These are phyloP conservation scores for Achaetomiella virescens DNA, from an alignment of 495 filamentous ascomycete genomes.

Conservation along the genomic window DNA sequence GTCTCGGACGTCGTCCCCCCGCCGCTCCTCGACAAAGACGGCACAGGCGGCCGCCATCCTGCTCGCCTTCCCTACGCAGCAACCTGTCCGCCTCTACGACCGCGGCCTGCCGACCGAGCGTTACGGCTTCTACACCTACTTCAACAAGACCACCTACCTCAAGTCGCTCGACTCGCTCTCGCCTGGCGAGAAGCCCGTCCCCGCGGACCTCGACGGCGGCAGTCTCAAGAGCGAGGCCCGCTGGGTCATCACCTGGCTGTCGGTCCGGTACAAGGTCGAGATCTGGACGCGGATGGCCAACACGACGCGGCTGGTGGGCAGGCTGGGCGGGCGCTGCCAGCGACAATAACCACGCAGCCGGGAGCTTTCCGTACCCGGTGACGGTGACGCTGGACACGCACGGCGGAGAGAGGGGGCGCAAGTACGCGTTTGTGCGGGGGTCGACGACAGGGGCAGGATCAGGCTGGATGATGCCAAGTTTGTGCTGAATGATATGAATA, in stretches of 20 bases:
- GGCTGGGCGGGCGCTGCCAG: constrained; percentile 6
- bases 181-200: constrained; percentile 28
- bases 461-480: constrained; percentile 47
- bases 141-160: constrained; percentile 79
- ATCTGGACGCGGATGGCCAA: constrained; percentile 72
- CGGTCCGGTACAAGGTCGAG: constrained; percentile 80
- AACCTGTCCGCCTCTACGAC: constrained; percentile 82
- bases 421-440: constrained; percentile 65
- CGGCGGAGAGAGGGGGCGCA: constrained; percentile 56
- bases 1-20: constrained; percentile 51
- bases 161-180: constrained; percentile 40
- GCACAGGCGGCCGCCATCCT: constrained; percentile 64
- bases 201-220: constrained; percentile 61
- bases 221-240: constrained; percentile 52
- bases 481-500: constrained; percentile 52
- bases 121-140: constrained; percentile 93
- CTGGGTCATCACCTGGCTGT: constrained; percentile 69
- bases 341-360: constrained; percentile 39
- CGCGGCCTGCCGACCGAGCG: constrained; percentile 73
- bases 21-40: constrained; percentile 55
- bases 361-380: constrained; percentile 80
- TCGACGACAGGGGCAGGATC: constrained; percentile 50
- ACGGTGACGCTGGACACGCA: constrained; percentile 78
- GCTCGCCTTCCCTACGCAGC: constrained; percentile 58
- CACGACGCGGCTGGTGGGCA: constrained; percentile 38